Conservation (phyloP, 208 protist species). For the Trypanosoma congolense region DNA sequence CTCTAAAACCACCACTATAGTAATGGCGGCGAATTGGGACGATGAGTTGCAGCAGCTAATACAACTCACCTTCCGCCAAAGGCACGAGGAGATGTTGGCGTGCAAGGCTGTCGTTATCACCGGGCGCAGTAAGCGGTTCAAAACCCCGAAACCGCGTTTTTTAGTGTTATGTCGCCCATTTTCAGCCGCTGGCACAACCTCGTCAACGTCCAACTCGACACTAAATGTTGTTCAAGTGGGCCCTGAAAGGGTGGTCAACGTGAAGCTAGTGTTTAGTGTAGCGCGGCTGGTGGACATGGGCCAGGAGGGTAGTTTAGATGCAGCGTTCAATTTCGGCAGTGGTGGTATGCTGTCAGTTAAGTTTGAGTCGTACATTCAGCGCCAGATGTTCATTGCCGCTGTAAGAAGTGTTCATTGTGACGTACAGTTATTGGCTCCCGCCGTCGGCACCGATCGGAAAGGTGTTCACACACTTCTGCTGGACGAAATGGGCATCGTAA, state of each 20-base stretch:
- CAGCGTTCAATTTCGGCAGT: constrained; percentile 78
- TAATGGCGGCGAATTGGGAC: constrained; percentile 25
- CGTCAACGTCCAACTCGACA: constrained; percentile 4
- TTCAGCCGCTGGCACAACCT: constrained; percentile 16
- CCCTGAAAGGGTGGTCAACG: constrained; percentile 35
- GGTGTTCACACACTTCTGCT: constrained; percentile 49
- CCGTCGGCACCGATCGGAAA: not conserved
- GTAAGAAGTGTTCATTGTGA: constrained; percentile 44
- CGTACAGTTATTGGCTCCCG: constrained; percentile 11
- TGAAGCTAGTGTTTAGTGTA: constrained; percentile 66
- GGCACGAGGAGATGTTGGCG: constrained; percentile 71
- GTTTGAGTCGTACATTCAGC: constrained; percentile 87
- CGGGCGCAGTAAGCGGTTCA: constrained; percentile 29
- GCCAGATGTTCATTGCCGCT: constrained; percentile 83
- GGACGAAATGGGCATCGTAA: constrained; percentile 48
- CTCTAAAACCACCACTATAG: not conserved
- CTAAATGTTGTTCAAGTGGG: constrained; percentile 17
- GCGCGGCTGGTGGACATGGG: constrained; percentile 63
- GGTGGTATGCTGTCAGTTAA: constrained; percentile 77
- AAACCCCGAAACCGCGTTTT: constrained; percentile 37
- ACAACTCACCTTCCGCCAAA: constrained; percentile 62
- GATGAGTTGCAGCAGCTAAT: constrained; percentile 37
- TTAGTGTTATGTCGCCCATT: constrained; percentile 56
- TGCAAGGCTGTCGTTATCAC: constrained; percentile 70
- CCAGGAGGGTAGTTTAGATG: constrained; percentile 74